A percentile compares a stretch with the other conserved stretches of the same genome.
These are phyloP conservation scores for Aquanectria penicillioides DNA, from an alignment of 2,329 filamentous ascomycete species.

Conservation along the genomic window DNA sequence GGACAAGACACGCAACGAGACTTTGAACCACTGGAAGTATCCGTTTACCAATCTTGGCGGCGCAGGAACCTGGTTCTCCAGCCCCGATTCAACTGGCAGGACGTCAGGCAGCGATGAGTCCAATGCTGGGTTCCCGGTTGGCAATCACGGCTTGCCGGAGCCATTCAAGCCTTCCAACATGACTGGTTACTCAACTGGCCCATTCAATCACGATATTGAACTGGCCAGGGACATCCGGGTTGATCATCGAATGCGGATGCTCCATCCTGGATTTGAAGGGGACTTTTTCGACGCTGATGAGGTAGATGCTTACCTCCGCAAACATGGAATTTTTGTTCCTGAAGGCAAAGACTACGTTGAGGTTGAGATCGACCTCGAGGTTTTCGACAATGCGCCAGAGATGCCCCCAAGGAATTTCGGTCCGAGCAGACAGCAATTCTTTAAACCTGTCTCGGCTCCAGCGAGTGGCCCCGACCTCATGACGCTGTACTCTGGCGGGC, in stretches of 20 bases:
- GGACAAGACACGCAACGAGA: conserved; percentile 46
- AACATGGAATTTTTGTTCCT: conserved; percentile 71
- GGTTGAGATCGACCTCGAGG: conserved; percentile 61
- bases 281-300: conserved; percentile 83
- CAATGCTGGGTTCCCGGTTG: conserved; percentile 36
- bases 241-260: conserved; percentile 60
- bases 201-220: conserved; percentile 55
- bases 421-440: conserved; percentile 20
- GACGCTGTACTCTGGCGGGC: conserved; percentile 13
- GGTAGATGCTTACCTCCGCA: conserved; percentile 77
- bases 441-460: conserved; percentile 14
- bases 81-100: conserved; percentile 12
- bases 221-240: conserved; percentile 55
- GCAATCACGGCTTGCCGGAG: conserved; percentile 50
- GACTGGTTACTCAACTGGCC: conserved; percentile 55
- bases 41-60: conserved; percentile 75
- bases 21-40: conserved; percentile 66
- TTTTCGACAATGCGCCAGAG: conserved; percentile 45
- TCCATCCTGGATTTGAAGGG: conserved; percentile 72
- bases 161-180: conserved; percentile 33
- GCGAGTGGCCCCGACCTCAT: conserved; percentile 13
- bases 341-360: conserved; percentile 68
- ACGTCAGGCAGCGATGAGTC: neutral
- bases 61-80: conserved; percentile 71
- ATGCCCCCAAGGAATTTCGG: conserved; percentile 8